Evolutionary conservation across 2,329 filamentous ascomycete genomes (phyloP).

Genomic region (Aspergillus sp.): DNA sequence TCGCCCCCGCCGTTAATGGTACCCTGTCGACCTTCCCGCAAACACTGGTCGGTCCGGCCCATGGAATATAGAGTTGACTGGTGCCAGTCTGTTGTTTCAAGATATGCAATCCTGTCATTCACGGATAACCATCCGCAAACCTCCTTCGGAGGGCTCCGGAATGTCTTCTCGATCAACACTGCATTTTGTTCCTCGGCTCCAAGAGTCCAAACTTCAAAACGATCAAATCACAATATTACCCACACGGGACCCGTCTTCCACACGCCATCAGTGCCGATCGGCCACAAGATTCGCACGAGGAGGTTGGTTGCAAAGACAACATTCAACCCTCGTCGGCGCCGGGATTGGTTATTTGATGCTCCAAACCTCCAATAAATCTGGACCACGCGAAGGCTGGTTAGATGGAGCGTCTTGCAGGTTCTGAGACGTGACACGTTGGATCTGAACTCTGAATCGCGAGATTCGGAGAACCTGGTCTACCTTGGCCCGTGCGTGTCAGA

Average conservation of each 20-base stretch:
- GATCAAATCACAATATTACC: not conserved
- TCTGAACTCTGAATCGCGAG: not conserved
- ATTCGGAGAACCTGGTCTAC: not conserved
- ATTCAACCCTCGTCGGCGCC: not conserved
- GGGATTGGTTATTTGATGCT: not conserved
- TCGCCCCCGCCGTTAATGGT: not conserved
- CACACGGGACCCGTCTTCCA: not conserved
- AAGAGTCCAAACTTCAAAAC: no score
- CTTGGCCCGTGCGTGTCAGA: not conserved
- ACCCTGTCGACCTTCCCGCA: not conserved
- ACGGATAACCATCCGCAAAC: not conserved
- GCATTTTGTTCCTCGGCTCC: not conserved
- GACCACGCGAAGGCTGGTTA: not conserved
- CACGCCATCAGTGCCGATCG: not conserved
- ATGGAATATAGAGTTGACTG: not conserved
- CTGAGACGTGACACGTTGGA: constrained; percentile 6
- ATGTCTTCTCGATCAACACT: not conserved
- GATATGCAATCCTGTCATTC: not conserved
- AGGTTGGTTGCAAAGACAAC: not conserved
- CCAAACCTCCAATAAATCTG: not conserved
- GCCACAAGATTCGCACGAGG: not conserved
- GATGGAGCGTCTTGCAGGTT: not conserved
- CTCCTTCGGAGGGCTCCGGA: not conserved
- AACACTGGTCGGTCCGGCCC: not conserved
- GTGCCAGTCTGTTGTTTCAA: constrained; percentile 2